These are phyloP conservation scores for Solanum medicagineum DNA, from an alignment of 257 asterid species.

Conservation along the genomic window DNA sequence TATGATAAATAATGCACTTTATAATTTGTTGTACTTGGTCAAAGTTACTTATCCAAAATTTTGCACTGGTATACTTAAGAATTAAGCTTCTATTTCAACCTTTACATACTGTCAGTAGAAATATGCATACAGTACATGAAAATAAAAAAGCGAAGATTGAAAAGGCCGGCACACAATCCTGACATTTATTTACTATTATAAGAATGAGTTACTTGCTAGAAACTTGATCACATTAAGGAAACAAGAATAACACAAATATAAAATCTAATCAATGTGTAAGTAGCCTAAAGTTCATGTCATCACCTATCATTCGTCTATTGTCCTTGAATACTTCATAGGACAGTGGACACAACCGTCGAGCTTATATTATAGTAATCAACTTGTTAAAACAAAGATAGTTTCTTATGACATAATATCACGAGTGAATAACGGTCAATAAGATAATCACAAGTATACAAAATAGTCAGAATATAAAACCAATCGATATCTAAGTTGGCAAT, in stretches of 20 bases:
- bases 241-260: background rate
- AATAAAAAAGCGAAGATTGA: background rate
- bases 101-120: background rate
- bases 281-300: background rate
- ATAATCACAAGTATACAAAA: background rate
- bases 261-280: background rate
- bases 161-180: background rate
- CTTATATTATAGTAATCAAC: background rate
- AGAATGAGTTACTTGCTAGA: background rate
- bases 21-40: background rate
- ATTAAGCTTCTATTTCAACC: background rate
- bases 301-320: background rate
- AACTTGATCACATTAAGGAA: background rate
- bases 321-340: background rate
- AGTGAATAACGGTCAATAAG: background rate
- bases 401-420: background rate
- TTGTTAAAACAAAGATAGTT: background rate
- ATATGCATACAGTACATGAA: background rate
- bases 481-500: background rate
- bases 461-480: background rate
- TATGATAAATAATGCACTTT: background rate
- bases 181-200: background rate
- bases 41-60: background rate
- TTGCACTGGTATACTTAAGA: background rate
- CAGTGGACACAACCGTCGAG: background rate